A percentile compares a stretch with the other conserved stretches of the same genome.
These are phyloP conservation scores for Castanea sativa DNA, from an alignment of 306 rosid species.

Conservation along the genomic window DNA sequence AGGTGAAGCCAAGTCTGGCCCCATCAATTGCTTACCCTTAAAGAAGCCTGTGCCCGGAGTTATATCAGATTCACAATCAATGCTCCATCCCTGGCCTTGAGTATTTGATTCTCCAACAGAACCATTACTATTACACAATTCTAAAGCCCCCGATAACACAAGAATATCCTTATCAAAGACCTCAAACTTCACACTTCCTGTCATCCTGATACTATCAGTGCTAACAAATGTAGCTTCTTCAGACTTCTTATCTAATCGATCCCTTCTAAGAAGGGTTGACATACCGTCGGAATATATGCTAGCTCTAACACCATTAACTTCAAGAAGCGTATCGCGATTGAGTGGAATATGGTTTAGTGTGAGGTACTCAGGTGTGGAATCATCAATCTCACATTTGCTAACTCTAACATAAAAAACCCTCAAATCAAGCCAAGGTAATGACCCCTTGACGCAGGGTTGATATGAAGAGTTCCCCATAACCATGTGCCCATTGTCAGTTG, in stretches of 20 bases:
- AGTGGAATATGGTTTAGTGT: conserved; percentile 65
- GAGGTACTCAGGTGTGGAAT: conserved; percentile 63
- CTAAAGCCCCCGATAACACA: conserved; percentile 65
- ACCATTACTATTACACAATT: conserved; percentile 40
- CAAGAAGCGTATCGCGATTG: conserved; percentile 68
- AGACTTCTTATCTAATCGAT: conserved; percentile 69
- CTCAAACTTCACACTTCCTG: conserved; percentile 75
- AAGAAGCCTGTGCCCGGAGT: conserved; percentile 44
- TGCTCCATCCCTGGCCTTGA: conserved; percentile 56
- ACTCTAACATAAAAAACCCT: conserved; percentile 75
- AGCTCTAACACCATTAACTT: conserved; percentile 71
- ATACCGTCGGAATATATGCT: conserved; percentile 58
- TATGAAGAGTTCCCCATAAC: conserved; percentile 40
- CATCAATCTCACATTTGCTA: conserved; percentile 68
- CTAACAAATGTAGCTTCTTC: conserved; percentile 85
- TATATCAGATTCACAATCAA: conserved; percentile 58
- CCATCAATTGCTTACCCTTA: conserved; percentile 45
- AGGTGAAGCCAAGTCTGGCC: conserved; percentile 43
- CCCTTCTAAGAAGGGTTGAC: conserved; percentile 60
- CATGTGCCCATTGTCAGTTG: conserved; percentile 49
- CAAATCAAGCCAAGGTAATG: conserved; percentile 73
- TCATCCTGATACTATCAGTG: conserved; percentile 74
- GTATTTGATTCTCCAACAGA: conserved; percentile 30
- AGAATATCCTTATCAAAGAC: conserved; percentile 62
- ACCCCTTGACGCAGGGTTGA: conserved; percentile 46